Conservation (phyloP, 768 basidiomycete genomes). For the Kwoniella shandongensis region DNA sequence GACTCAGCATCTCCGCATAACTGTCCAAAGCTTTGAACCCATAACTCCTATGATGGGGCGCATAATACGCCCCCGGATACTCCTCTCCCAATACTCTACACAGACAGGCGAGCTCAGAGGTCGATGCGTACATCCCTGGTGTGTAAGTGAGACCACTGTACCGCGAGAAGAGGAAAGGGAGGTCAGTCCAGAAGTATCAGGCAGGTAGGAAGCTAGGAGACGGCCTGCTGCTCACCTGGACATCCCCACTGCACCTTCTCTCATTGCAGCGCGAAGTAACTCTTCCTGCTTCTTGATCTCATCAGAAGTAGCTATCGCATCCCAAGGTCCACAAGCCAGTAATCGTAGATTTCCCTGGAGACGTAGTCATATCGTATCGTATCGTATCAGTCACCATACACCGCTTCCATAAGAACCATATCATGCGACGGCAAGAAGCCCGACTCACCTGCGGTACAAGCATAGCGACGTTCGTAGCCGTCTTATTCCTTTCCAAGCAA, state of each 20-base stretch:
- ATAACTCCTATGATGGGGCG: constrained; percentile 50
- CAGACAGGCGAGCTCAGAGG: constrained; percentile 39
- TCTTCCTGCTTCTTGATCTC: constrained; percentile 39
- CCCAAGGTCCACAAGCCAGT: constrained; percentile 45
- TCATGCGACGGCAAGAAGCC: background rate
- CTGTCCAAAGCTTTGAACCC: constrained; percentile 40
- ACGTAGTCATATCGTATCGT: background rate
- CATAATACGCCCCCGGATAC: constrained; percentile 46
- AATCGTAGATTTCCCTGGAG: constrained; percentile 48
- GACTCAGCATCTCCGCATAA: constrained; percentile 48
- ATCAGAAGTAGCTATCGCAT: constrained; percentile 27
- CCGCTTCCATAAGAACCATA: background rate
- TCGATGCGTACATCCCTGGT: constrained; percentile 52
- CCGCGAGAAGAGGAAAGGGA: background rate
- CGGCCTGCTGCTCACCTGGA: constrained; percentile 32
- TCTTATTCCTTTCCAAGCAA: constrained; percentile 44
- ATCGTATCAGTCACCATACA: background rate
- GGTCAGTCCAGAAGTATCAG: background rate
- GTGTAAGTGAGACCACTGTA: constrained; percentile 48
- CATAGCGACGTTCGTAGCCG: constrained; percentile 47
- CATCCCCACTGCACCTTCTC: constrained; percentile 50
- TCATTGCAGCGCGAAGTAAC: constrained; percentile 38
- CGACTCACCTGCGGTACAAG: constrained; percentile 47
- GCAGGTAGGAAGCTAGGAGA: background rate
- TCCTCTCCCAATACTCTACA: constrained; percentile 34